phyloP scores from a whole-genome alignment of 352 stramenopile genomes.

The Elongisporangium senticosum region DNA sequence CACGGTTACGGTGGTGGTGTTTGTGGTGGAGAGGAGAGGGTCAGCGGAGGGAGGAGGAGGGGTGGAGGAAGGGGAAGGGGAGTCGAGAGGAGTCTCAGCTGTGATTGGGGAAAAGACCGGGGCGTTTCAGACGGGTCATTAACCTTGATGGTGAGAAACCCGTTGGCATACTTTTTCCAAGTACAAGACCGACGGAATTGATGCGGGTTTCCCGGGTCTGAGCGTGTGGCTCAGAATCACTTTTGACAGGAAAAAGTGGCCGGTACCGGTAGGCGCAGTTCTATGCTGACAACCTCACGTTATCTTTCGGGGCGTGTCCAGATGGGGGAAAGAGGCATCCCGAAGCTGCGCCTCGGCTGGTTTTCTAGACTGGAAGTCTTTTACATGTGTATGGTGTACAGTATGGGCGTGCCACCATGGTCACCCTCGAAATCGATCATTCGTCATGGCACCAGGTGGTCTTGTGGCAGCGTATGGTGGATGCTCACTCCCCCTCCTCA shows the following conservation, averaged over 20 bases:
- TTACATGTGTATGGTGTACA: background rate
- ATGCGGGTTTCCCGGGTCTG: background rate
- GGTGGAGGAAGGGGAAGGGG: background rate
- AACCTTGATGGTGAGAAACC: background rate
- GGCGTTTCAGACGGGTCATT: background rate
- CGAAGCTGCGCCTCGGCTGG: background rate
- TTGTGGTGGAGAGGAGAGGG: conserved; percentile 2
- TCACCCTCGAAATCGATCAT: background rate
- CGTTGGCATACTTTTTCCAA: background rate
- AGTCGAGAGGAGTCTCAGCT: background rate
- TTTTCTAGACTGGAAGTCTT: background rate
- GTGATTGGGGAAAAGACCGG: background rate
- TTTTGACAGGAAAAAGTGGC: background rate
- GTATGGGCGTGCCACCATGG: background rate
- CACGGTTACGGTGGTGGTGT: conserved; percentile 2
- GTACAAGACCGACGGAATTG: background rate
- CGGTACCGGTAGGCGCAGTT: background rate
- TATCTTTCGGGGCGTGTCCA: background rate
- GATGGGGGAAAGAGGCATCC: background rate
- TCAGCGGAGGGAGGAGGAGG: background rate
- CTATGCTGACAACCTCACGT: background rate
- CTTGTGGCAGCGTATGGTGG: background rate
- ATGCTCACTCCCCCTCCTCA: background rate
- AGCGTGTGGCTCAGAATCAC: background rate
- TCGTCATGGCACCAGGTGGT: background rate